A percentile compares a stretch with the other conserved stretches of the same genome.
Conservation (phyloP, 306 rosid genomes). For the Cucurbita moschata region DNA sequence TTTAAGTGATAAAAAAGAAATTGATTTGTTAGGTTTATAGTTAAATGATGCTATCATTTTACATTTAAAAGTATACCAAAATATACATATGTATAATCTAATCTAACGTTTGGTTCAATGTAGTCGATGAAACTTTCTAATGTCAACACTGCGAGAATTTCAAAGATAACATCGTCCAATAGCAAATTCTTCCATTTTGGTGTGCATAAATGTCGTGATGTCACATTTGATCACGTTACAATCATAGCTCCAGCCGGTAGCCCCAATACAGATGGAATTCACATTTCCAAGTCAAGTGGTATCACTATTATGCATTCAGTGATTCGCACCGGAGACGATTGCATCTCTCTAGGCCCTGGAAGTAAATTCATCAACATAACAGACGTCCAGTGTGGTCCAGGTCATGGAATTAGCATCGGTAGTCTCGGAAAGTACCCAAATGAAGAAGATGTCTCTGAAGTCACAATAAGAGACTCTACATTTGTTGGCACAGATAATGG, state of each 20-base stretch:
- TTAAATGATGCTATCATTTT: neutral
- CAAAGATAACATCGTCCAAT: neutral
- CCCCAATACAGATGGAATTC: slow-evolving; percentile 33
- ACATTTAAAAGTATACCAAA: neutral
- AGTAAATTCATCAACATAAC: neutral
- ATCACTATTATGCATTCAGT: neutral
- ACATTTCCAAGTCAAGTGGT: slow-evolving; percentile 3
- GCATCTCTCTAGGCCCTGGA: slow-evolving; percentile 19
- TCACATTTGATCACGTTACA: neutral
- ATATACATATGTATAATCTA: neutral
- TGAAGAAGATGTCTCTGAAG: slow-evolving; percentile 1
- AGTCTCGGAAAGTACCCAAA: slow-evolving; percentile 12
- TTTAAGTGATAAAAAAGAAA: too few species aligned
- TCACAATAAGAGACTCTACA: slow-evolving; percentile 6
- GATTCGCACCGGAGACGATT: slow-evolving; percentile 25
- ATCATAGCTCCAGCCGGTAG: slow-evolving; percentile 2
- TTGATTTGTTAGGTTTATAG: neutral
- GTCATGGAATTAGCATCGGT: slow-evolving; percentile 31
- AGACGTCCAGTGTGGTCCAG: slow-evolving; percentile 13
- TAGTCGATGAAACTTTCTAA: slow-evolving; percentile 15
- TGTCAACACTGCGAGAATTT: neutral
- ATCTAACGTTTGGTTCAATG: neutral
- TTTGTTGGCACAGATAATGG: slow-evolving; percentile 22
- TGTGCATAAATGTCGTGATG: slow-evolving; percentile 18
- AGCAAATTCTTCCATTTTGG: neutral